Percentiles rank a stretch among this genome's conserved stretches.
These are phyloP conservation scores for Stromatinia cepivora DNA, from an alignment of 2,329 filamentous ascomycete species.

Conservation along the genomic window DNA sequence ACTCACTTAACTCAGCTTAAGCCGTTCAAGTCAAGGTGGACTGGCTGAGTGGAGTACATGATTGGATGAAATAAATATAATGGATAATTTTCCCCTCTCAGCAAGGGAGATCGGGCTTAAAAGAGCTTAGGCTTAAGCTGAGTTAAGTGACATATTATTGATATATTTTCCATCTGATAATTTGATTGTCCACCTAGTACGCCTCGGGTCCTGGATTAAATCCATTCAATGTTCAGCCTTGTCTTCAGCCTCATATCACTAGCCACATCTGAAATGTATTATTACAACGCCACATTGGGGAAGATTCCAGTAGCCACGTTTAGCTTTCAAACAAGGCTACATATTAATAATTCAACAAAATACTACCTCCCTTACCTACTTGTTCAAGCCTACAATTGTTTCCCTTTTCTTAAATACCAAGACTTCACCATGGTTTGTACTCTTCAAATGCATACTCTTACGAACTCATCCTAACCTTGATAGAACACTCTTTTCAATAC, in stretches of 20 bases:
- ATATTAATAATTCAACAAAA: not conserved
- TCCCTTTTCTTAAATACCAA: not conserved
- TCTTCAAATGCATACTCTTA: too few relatives aligned
- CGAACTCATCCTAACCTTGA: not conserved
- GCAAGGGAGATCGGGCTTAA: too few relatives aligned
- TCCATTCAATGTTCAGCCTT: not conserved
- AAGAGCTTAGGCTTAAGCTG: too few relatives aligned
- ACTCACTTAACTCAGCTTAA: too few relatives aligned
- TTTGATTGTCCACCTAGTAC: not conserved
- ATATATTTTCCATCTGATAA: too few relatives aligned
- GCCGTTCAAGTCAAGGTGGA: too few relatives aligned
- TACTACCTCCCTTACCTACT: too few relatives aligned
- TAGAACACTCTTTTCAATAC: conserved; percentile 86
- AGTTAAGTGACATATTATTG: too few relatives aligned
- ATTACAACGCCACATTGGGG: not conserved
- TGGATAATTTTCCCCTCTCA: too few relatives aligned
- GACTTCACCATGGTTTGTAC: conserved; percentile 13
- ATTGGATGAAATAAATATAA: too few relatives aligned
- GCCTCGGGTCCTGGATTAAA: too few relatives aligned
- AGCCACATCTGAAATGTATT: not conserved
- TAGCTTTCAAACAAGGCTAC: conserved; percentile 20
- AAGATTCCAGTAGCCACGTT: conserved; percentile 17
- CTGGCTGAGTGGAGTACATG: too few relatives aligned
- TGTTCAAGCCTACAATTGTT: not conserved
- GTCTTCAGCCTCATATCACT: not conserved